Evolutionary conservation across 2,329 filamentous ascomycete genomes (phyloP), one percentile per base, ranked within the genome.

Genomic region (Emmonsiellopsis sp.): DNA sequence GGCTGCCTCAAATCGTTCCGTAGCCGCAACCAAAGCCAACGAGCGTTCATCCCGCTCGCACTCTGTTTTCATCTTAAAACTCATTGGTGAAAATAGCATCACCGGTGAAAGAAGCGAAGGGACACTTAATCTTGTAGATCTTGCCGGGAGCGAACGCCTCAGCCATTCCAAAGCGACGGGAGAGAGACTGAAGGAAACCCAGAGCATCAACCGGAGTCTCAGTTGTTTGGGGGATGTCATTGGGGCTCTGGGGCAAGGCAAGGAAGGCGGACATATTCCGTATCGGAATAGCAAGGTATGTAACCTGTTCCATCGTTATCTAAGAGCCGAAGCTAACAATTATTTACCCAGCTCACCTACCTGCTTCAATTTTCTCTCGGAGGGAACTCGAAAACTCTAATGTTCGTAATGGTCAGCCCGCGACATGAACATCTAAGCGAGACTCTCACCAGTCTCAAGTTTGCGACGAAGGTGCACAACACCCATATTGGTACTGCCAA

Each of bases 351-450:
- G 80, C 79, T 98, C 59, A 98, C 93, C 7, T 95, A 96, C 65
- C 79, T 98, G 46, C 79, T 98, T 39, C 89, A 97, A 80, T 94
- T 93, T 66, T 95, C 89, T 2, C 77, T 98, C 6, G 92, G 93
- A 3, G 93, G 93, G 13, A 96, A 95, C 69, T 93, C 87, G 61
- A 95, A 96, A 74, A 98, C 93, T 0, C 84, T 98, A 63, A 98
- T 98, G 93, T 95, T 98, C 69, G 89, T 97, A 68, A 97, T 97
- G 91, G 87, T 95, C 53, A 93, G 87, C 61, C 93, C 93, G 36
- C 75, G 97, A 55, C 88, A 94, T 73, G 87, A 84, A 5, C 93
- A 97, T 73, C 76, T 96, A 59, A 87, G 86, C 64, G 93, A 98
- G 77, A 96, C 91, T 2, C 76, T 96, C 67, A 95, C 91, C 44